phyloP scores from a whole-genome alignment of 495 filamentous ascomycete genomes.

The Astrothelium subdiscretum region DNA sequence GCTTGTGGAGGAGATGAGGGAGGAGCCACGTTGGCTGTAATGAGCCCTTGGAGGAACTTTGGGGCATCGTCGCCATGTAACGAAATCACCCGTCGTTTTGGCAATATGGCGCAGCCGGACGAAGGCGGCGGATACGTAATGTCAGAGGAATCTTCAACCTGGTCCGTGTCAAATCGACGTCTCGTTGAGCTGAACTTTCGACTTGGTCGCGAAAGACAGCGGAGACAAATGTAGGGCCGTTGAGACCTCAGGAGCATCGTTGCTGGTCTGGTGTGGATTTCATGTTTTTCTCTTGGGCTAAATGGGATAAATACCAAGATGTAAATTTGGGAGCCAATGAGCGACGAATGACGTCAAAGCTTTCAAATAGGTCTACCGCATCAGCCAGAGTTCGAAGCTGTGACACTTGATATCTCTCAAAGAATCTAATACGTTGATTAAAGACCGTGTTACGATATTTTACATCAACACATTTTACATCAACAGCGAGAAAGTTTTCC shows the following conservation, averaged over 20 bases:
- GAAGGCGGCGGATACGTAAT: no score
- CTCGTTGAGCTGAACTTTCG: background rate
- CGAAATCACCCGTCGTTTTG: constrained; percentile 64
- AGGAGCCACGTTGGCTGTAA: constrained; percentile 59
- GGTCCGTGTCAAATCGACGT: background rate
- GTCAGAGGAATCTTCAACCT: no score
- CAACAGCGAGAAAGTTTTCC: background rate
- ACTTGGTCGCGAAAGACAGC: background rate
- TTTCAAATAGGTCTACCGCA: no score
- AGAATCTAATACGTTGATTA: no score
- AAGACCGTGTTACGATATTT: no score
- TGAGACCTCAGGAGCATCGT: background rate
- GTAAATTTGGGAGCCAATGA: background rate
- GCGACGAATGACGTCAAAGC: background rate
- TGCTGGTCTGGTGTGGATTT: background rate
- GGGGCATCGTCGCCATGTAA: constrained; percentile 67
- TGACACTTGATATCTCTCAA: no score
- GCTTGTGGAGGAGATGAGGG: constrained; percentile 21
- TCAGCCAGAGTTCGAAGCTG: no score
- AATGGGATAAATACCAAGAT: background rate
- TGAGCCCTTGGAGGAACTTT: constrained; percentile 76
- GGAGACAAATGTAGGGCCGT: background rate
- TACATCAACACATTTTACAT: background rate
- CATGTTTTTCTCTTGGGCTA: no score
- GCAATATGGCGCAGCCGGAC: constrained; percentile 42